Evolutionary conservation across 306 rosid genomes (phyloP).

Genomic region (Quercus mongolica): DNA sequence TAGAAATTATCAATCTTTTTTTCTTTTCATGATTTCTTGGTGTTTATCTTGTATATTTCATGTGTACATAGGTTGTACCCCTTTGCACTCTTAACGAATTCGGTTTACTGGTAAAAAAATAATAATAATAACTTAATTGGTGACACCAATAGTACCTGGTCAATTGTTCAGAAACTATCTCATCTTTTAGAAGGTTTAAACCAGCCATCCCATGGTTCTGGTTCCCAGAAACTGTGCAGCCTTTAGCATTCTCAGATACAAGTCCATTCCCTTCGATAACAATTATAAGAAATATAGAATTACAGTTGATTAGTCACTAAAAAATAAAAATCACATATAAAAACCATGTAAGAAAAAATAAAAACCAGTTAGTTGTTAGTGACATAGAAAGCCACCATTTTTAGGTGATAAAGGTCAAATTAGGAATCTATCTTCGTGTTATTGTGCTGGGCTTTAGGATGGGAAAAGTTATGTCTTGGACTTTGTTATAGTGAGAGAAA

Average conservation of each 20-base stretch:
- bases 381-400: background rate
- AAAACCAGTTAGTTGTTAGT: background rate
- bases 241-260: conserved; percentile 29
- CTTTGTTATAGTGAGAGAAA: no score
- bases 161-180: conserved; percentile 89
- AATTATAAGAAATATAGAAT: conserved; percentile 5
- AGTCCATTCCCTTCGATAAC: conserved; percentile 23
- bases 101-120: no score
- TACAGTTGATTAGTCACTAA: background rate
- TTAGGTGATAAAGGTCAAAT: background rate
- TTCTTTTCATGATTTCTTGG: no score
- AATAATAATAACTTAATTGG: background rate
- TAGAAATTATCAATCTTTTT: no score
- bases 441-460: no score
- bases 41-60: no score
- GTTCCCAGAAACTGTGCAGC: conserved; percentile 31
- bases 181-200: conserved; percentile 62
- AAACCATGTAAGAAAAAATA: background rate
- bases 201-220: conserved; percentile 32
- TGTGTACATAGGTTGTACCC: no score
- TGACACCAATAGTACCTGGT: conserved; percentile 58
- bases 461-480: no score
- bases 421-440: no score
- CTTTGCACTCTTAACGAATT: no score
- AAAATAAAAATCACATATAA: background rate